A percentile compares a stretch with the other conserved stretches of the same genome.
Evolutionary conservation across 1,139 yeast genomes (phyloP).

Genomic region (Taphrina wiesneri): DNA sequence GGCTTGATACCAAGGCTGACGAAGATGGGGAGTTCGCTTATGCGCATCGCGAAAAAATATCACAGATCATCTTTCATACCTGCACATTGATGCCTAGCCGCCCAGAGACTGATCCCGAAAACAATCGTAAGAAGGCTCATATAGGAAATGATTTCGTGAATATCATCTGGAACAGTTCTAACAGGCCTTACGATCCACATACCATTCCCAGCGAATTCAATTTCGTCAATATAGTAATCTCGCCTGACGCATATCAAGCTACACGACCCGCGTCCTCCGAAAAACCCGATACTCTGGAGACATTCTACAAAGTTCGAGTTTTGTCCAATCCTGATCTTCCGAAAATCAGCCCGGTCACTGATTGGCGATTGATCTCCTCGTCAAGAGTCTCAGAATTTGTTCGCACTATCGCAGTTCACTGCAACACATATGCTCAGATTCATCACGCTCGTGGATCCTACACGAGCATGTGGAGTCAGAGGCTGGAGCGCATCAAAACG

Average conservation of each 20-base stretch:
- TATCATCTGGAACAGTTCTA: conserved; percentile 75
- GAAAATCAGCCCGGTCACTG: conserved; percentile 19
- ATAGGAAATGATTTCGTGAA: conserved; percentile 84
- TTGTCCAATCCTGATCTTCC: conserved; percentile 14
- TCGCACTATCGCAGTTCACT: conserved; percentile 23
- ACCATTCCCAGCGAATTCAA: conserved; percentile 76
- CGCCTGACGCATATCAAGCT: conserved; percentile 55
- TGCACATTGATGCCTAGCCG: conserved; percentile 71
- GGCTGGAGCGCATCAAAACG: conserved; percentile 17
- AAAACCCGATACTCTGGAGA: background rate
- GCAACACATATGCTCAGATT: conserved; percentile 28
- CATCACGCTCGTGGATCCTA: conserved; percentile 28
- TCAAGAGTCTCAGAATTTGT: conserved; percentile 20
- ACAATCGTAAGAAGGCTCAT: conserved; percentile 71
- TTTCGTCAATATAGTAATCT: conserved; percentile 73
- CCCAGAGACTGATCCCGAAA: conserved; percentile 48
- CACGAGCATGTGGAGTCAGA: conserved; percentile 29
- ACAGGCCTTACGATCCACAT: conserved; percentile 65
- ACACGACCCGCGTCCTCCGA: background rate
- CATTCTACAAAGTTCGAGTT: conserved; percentile 13
- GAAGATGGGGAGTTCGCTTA: conserved; percentile 75
- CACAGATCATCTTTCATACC: conserved; percentile 74
- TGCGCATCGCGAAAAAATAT: conserved; percentile 69
- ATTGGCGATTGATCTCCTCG: conserved; percentile 27
- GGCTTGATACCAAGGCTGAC: conserved; percentile 68